phyloP scores from a whole-genome alignment of 257 asterid species.

The Solanum arcanum region DNA sequence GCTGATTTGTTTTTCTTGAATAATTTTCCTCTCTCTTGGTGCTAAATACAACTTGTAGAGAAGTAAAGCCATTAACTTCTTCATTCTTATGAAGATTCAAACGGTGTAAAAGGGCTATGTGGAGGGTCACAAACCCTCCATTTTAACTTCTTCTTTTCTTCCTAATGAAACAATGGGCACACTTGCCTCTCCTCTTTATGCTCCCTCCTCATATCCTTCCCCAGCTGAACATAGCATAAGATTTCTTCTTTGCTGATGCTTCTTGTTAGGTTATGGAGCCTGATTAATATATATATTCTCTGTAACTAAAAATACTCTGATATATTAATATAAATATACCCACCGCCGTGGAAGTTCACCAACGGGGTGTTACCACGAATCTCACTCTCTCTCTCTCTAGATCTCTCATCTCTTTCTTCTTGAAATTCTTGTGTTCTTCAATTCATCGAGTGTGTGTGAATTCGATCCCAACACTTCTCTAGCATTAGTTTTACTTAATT shows the following conservation, averaged over 20 bases:
- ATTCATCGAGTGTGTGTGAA: too few relatives aligned
- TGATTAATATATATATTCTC: too few relatives aligned
- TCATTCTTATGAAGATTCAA: neutral
- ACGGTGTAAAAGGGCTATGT: neutral
- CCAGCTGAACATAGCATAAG: neutral
- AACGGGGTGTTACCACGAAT: too few relatives aligned
- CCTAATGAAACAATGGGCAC: neutral
- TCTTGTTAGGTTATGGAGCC: too few relatives aligned
- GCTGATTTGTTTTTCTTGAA: neutral
- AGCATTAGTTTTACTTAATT: neutral
- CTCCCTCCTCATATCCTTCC: neutral
- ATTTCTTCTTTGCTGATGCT: neutral
- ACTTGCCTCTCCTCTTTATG: neutral
- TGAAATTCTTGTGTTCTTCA: too few relatives aligned
- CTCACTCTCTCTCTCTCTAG: too few relatives aligned
- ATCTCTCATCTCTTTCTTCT: too few relatives aligned
- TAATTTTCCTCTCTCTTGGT: neutral
- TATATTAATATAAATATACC: too few relatives aligned
- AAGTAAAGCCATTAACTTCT: neutral
- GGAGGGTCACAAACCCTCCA: neutral
- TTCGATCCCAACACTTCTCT: too few relatives aligned
- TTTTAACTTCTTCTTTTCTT: neutral
- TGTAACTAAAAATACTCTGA: too few relatives aligned
- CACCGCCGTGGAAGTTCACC: too few relatives aligned
- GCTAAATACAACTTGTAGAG: neutral